Evolutionary conservation across 176 grass and related monocot genomes (phyloP).

Genomic region (Pontederia crassipes): DNA sequence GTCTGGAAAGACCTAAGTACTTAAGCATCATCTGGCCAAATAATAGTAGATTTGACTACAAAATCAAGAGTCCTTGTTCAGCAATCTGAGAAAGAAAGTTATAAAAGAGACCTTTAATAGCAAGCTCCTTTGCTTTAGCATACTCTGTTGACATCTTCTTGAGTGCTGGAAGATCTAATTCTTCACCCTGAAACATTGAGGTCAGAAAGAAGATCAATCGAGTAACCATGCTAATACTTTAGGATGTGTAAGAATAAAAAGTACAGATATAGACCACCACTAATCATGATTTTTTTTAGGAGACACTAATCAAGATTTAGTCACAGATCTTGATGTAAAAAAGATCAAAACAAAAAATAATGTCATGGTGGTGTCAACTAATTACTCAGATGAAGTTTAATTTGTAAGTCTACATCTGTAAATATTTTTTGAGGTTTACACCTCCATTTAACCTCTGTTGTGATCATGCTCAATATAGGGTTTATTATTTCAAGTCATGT

Average conservation of each 20-base stretch:
- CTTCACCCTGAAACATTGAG: neutral
- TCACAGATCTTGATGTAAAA: too few relatives aligned
- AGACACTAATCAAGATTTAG: too few relatives aligned
- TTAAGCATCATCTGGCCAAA: neutral
- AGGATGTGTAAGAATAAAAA: too few relatives aligned
- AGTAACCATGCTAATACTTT: neutral
- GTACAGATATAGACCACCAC: too few relatives aligned
- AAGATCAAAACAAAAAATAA: too few relatives aligned
- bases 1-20: too few relatives aligned
- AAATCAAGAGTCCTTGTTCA: neutral
- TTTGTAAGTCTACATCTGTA: too few relatives aligned
- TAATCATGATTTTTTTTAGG: too few relatives aligned
- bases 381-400: too few relatives aligned
- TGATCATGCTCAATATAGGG: neutral
- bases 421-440: too few relatives aligned
- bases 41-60: neutral
- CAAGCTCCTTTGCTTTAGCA: conserved; percentile 5
- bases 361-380: too few relatives aligned
- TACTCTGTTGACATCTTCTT: conserved; percentile 9
- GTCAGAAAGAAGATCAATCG: neutral
- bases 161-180: neutral
- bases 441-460: too few relatives aligned
- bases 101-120: neutral
- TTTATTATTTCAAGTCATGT: neutral
- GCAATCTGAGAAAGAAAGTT: neutral